phyloP scores from a whole-genome alignment of 345 rosid species.

The Carallia brachiata region DNA sequence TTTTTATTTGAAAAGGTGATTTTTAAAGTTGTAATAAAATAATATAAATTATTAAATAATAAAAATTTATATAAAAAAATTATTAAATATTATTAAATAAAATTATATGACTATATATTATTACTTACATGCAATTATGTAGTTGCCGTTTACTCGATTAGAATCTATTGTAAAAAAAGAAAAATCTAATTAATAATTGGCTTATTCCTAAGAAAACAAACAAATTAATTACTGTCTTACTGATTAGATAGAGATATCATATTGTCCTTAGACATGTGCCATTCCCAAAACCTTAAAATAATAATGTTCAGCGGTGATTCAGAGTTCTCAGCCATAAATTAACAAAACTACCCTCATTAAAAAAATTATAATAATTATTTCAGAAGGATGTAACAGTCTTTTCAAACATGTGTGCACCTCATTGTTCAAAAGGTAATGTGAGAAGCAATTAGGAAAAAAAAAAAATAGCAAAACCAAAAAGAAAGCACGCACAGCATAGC shows the following conservation, averaged over 20 bases:
- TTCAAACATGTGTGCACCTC: neutral
- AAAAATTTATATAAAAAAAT: too few relatives aligned
- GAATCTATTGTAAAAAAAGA: neutral
- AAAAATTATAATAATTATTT: neutral
- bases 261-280: conserved; percentile 14
- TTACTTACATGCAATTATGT: too few relatives aligned
- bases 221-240: neutral
- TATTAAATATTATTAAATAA: too few relatives aligned
- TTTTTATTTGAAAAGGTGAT: too few relatives aligned
- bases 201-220: conserved; percentile 23
- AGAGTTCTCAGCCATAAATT: neutral
- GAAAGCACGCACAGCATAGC: neutral
- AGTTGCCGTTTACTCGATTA: neutral
- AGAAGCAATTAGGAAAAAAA: too few relatives aligned
- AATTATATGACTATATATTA: too few relatives aligned
- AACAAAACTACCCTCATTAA: conserved; percentile 13
- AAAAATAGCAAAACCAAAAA: too few relatives aligned
- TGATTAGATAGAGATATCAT: conserved; percentile 16
- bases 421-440: neutral
- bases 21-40: too few relatives aligned
- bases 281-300: conserved; percentile 35
- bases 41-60: too few relatives aligned
- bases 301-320: conserved; percentile 18
- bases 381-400: conserved; percentile 23
- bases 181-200: conserved; percentile 7